These are phyloP conservation scores for Pichia sp. DNA, from an alignment of 1,139 yeast genomes.

Conservation along the genomic window DNA sequence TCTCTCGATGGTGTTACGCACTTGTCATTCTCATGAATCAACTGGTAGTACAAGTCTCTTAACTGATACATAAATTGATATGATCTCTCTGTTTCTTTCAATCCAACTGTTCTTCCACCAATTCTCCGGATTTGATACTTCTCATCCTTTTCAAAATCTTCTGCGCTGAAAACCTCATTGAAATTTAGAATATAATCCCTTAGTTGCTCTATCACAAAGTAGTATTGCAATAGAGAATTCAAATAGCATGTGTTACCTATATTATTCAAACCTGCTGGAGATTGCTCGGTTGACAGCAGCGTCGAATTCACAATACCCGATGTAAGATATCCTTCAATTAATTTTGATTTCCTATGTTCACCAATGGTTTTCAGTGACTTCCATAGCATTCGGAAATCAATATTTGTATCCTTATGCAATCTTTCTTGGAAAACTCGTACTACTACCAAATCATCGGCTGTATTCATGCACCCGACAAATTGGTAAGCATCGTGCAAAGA, in stretches of 20 bases:
- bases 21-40: slow-evolving; percentile 58
- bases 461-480: slow-evolving; percentile 40
- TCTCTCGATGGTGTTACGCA: slow-evolving; percentile 81
- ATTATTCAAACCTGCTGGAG: slow-evolving; percentile 91
- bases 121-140: slow-evolving; percentile 50
- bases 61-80: slow-evolving; percentile 74
- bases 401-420: slow-evolving; percentile 31
- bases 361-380: slow-evolving; percentile 49
- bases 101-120: slow-evolving; percentile 80
- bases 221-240: slow-evolving; percentile 84
- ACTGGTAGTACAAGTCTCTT: slow-evolving; percentile 60
- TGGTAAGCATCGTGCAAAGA: slow-evolving; percentile 37
- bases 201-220: slow-evolving; percentile 79
- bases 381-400: slow-evolving; percentile 47
- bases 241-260: slow-evolving; percentile 95
- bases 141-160: slow-evolving; percentile 31
- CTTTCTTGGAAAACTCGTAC: slow-evolving; percentile 52
- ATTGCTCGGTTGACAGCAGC: slow-evolving; percentile 55
- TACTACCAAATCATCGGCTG: slow-evolving; percentile 53
- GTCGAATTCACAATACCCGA: slow-evolving; percentile 60
- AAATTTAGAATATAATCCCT: slow-evolving; percentile 63
- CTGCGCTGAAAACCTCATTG: slow-evolving; percentile 31
- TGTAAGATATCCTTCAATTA: slow-evolving; percentile 48
- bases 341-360: slow-evolving; percentile 44
- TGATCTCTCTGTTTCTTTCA: slow-evolving; percentile 70